Conservation (phyloP, 148 eudicot genomes). For the Heliamphora exappendiculata region DNA sequence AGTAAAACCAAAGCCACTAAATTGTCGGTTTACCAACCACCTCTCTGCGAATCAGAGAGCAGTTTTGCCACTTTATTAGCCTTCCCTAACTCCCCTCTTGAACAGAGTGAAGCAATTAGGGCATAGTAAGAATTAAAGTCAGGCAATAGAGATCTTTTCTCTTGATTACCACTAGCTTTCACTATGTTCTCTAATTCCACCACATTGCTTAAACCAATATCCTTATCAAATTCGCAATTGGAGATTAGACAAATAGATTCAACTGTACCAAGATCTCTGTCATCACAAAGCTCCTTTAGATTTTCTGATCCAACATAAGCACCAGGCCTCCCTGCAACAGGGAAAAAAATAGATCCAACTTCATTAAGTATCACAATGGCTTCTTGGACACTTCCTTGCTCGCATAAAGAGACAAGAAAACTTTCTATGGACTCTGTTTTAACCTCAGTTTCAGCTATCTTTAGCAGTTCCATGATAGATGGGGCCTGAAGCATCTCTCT, state of each 20-base stretch:
- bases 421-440: conserved; percentile 50
- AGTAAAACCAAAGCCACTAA: background rate
- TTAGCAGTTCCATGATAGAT: conserved; percentile 42
- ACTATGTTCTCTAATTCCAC: conserved; percentile 16
- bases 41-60: conserved; percentile 18
- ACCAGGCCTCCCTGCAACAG: conserved; percentile 26
- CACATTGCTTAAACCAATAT: background rate
- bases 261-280: conserved; percentile 3
- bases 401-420: conserved; percentile 59
- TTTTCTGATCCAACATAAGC: conserved; percentile 14
- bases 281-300: conserved; percentile 12
- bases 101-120: conserved; percentile 56
- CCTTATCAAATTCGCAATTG: conserved; percentile 4
- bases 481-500: conserved; percentile 75
- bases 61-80: conserved; percentile 57
- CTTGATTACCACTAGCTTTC: conserved; percentile 6
- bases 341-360: conserved; percentile 53
- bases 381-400: conserved; percentile 62
- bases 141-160: conserved; percentile 1
- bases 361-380: conserved; percentile 69
- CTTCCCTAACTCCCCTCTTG: conserved; percentile 41
- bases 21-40: background rate
- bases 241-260: conserved; percentile 16
- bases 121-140: conserved; percentile 53
- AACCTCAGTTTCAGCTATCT: conserved; percentile 42